A percentile compares a stretch with the other conserved stretches of the same genome.
Conservation (phyloP, 2,329 filamentous ascomycete genomes). For the Fusarium euwallaceae region DNA sequence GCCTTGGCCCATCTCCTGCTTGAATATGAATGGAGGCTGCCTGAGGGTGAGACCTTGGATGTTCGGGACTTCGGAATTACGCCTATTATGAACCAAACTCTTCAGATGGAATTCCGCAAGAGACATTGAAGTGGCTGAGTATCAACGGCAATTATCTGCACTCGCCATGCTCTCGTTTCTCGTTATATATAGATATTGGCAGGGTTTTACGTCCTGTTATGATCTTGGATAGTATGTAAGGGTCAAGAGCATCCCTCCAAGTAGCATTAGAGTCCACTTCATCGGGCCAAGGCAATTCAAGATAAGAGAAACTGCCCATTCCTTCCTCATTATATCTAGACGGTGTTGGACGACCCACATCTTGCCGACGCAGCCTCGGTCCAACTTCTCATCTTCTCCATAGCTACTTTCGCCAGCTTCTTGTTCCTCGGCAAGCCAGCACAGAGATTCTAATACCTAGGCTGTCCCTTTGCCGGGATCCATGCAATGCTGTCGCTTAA, state of each 20-base stretch:
- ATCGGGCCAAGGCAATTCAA: neutral
- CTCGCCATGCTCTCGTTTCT: too few species aligned
- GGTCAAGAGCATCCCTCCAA: too few species aligned
- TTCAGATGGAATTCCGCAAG: neutral
- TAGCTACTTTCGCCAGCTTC: too few species aligned
- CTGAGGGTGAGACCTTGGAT: neutral
- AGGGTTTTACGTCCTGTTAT: neutral
- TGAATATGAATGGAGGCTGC: neutral
- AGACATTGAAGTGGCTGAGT: neutral
- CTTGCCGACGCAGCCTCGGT: too few species aligned
- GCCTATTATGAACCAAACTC: neutral
- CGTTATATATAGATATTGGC: neutral
- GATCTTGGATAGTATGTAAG: neutral
- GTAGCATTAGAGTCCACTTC: neutral
- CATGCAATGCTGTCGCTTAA: too few species aligned
- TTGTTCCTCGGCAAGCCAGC: too few species aligned
- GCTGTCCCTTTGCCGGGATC: too few species aligned
- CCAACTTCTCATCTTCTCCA: too few species aligned
- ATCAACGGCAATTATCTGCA: neutral
- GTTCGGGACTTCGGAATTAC: neutral
- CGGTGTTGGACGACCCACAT: neutral
- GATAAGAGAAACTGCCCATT: neutral
- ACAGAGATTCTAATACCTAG: too few species aligned
- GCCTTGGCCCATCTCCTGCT: neutral
- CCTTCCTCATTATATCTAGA: neutral